Percentiles rank a stretch among this genome's conserved stretches.
phyloP scores from a whole-genome alignment of 768 basidiomycete species.

The Hirschioporus abietinus region DNA sequence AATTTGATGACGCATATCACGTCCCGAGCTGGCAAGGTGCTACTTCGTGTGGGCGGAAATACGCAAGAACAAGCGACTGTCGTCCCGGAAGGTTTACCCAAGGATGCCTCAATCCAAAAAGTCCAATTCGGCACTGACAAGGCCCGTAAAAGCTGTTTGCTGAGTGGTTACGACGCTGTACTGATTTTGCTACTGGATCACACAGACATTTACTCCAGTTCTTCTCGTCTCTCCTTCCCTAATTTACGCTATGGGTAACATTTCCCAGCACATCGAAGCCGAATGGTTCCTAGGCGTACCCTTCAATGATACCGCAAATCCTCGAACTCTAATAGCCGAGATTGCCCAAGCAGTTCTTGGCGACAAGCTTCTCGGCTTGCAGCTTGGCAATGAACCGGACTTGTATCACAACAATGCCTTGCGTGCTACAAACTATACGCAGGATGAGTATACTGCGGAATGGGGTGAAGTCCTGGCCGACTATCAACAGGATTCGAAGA shows the following conservation, averaged over 20 bases:
- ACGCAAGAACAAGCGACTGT: slow-evolving; percentile 62
- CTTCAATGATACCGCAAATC: slow-evolving; percentile 59
- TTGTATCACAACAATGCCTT: slow-evolving; percentile 42
- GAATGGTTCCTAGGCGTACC: slow-evolving; percentile 39
- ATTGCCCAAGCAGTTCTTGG: slow-evolving; percentile 60
- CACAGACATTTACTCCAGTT: slow-evolving; percentile 63
- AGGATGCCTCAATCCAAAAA: slow-evolving; percentile 45
- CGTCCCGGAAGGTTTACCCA: slow-evolving; percentile 42
- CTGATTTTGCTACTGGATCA: slow-evolving; percentile 23
- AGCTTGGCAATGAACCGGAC: slow-evolving; percentile 78
- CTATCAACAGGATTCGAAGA: slow-evolving; percentile 34
- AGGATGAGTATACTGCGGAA: slow-evolving; percentile 44
- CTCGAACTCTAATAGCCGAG: slow-evolving; percentile 49
- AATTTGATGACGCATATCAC: slow-evolving; percentile 73
- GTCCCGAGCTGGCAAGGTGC: slow-evolving; percentile 54
- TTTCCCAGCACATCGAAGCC: slow-evolving; percentile 29
- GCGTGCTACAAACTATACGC: slow-evolving; percentile 18
- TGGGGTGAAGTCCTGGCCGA: slow-evolving; percentile 43
- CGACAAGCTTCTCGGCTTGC: slow-evolving; percentile 56
- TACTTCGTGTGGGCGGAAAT: slow-evolving; percentile 75
- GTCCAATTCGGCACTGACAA: slow-evolving; percentile 26
- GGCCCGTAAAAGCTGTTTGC: slow-evolving; percentile 32
- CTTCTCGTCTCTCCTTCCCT: slow-evolving; percentile 61
- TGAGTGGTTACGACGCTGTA: not conserved
- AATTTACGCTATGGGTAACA: slow-evolving; percentile 57